These are phyloP conservation scores for Raddia distichophylla DNA, from an alignment of 176 grass and related monocot species.

Conservation along the genomic window DNA sequence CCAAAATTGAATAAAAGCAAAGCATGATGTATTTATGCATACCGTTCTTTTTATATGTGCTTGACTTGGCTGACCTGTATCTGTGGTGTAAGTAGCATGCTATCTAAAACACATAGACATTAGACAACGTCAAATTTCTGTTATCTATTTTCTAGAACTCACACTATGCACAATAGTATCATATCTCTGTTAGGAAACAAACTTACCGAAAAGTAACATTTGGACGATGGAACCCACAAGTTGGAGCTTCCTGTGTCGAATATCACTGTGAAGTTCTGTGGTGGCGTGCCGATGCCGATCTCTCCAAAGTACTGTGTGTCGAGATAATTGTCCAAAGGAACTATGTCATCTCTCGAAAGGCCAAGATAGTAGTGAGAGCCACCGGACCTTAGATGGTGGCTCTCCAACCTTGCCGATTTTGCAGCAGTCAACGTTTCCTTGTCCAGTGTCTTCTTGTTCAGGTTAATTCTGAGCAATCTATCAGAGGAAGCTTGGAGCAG, in stretches of 20 bases:
- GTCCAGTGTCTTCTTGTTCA: constrained; percentile 72
- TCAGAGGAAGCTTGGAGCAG: constrained; percentile 56
- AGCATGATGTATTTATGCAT: not conserved
- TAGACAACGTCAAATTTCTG: constrained; percentile 1
- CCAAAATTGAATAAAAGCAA: constrained; percentile 1
- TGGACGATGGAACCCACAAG: constrained; percentile 71
- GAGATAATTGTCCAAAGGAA: constrained; percentile 80
- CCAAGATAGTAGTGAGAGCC: constrained; percentile 30
- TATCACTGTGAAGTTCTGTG: constrained; percentile 78
- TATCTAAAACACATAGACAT: constrained; percentile 49
- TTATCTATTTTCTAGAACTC: not conserved
- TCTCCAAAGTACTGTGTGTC: constrained; percentile 87
- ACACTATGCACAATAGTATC: not conserved
- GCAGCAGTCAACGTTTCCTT: constrained; percentile 52
- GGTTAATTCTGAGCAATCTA: constrained; percentile 63
- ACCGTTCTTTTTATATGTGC: constrained; percentile 74
- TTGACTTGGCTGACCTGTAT: constrained; percentile 56
- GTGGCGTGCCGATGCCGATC: constrained; percentile 65
- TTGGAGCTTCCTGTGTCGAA: constrained; percentile 90
- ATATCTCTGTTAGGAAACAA: not conserved
- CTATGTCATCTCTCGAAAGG: constrained; percentile 51
- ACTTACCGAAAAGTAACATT: constrained; percentile 78
- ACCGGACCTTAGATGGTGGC: constrained; percentile 22
- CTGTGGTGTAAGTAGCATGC: constrained; percentile 75
- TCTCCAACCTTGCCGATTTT: constrained; percentile 49